These are phyloP conservation scores for Corylus americana DNA, from an alignment of 306 rosid species.

Conservation along the genomic window DNA sequence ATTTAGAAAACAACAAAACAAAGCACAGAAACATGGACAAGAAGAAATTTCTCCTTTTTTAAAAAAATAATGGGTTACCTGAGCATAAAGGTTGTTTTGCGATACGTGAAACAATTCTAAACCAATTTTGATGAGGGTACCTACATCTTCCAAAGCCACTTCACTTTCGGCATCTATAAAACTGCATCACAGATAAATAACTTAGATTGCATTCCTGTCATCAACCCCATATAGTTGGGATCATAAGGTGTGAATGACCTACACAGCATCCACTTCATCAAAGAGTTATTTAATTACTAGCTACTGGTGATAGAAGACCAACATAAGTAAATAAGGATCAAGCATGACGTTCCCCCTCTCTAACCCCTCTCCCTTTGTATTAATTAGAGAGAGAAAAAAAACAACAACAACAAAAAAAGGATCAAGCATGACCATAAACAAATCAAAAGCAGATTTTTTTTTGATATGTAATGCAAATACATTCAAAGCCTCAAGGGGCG, in stretches of 20 bases:
- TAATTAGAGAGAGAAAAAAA: too few relatives aligned
- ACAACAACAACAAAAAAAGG: too few relatives aligned
- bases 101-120: slow-evolving; percentile 71
- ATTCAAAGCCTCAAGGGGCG: too few relatives aligned
- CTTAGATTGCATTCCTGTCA: slow-evolving; percentile 29
- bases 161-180: slow-evolving; percentile 93
- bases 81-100: slow-evolving; percentile 78
- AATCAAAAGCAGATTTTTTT: neutral
- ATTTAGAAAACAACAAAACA: slow-evolving; percentile 28
- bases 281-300: neutral
- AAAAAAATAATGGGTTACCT: slow-evolving; percentile 54
- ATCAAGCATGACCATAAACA: neutral
- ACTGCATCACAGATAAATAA: slow-evolving; percentile 46
- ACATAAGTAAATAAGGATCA: neutral
- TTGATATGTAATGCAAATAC: too few relatives aligned
- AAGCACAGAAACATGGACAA: slow-evolving; percentile 4
- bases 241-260: neutral
- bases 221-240: slow-evolving; percentile 9
- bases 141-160: slow-evolving; percentile 76
- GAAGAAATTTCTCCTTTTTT: slow-evolving; percentile 19
- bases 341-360: neutral
- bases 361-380: too few relatives aligned
- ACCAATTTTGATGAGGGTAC: slow-evolving; percentile 58
- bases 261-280: neutral
- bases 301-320: neutral